A percentile compares a stretch with the other conserved stretches of the same genome.
Conservation (phyloP, 352 stramenopile species). For the Globisporangium perplexum region DNA sequence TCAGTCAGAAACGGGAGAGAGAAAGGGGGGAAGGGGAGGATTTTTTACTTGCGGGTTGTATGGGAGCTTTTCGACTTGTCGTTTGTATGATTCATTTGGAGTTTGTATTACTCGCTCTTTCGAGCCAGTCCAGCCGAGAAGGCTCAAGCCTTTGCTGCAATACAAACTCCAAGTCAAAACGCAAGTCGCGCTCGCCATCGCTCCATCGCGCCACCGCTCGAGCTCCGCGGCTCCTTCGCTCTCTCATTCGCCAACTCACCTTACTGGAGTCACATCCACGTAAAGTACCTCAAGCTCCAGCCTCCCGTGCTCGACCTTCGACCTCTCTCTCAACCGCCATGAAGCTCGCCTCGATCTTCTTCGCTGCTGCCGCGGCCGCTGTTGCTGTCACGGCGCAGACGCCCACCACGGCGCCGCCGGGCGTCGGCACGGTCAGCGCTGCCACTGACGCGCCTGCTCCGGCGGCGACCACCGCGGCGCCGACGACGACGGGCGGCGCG, state of each 20-base stretch:
- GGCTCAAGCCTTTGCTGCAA: too few species aligned
- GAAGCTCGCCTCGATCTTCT: slow-evolving; percentile 21
- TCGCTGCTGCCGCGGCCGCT: slow-evolving; percentile 11
- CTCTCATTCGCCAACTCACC: slow-evolving; percentile 24
- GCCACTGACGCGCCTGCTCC: not conserved
- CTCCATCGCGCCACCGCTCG: too few species aligned
- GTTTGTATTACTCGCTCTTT: too few species aligned
- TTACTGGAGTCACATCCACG: slow-evolving; percentile 16
- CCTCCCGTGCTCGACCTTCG: not conserved
- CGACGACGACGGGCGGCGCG: not conserved
- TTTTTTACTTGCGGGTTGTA: too few species aligned
- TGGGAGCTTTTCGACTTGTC: too few species aligned
- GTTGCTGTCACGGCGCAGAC: slow-evolving; percentile 3
- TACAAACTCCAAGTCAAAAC: too few species aligned
- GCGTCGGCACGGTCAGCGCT: slow-evolving; percentile 1
- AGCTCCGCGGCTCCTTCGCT: too few species aligned
- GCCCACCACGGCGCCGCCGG: not conserved
- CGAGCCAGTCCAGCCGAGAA: not conserved
- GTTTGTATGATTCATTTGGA: too few species aligned
- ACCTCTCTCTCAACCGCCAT: slow-evolving; percentile 8
- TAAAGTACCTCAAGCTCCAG: slow-evolving; percentile 16
- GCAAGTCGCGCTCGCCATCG: too few species aligned
- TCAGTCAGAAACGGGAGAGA: too few species aligned
- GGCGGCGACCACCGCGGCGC: not conserved
- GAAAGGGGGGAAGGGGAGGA: too few species aligned